Base-by-base conservation (phyloP, 257 asterid genomes). In the Jaltomata sinuosa region DNA sequence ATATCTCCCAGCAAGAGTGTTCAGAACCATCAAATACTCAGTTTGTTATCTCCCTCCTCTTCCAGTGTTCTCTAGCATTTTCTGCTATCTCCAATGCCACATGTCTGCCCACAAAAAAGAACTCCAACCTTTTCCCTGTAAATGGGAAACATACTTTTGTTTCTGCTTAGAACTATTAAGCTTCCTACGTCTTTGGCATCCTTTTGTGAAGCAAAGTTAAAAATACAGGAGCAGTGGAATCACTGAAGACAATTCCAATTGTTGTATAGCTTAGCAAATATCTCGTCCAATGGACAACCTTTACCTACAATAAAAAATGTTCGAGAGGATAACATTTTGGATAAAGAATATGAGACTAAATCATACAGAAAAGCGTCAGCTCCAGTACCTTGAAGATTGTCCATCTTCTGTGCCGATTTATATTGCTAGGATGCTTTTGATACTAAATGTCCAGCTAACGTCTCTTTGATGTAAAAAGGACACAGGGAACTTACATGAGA, bases 21-120 rank as follows among this genome's bases (percentile, higher is more conserved):
- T 96, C 81, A 96, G 97, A 83, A 93, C 89, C 98, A 96, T 96
- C 88, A 96, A 90, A 89, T 96, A 96, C 86, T 96, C 98, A 88
- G 92, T 96, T 96, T 9, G 99, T 92, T 78, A 96, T 96, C 84
- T 94, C 98, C 88, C 99, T 96, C 91, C 98, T 94, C 92, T 95
- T 91, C 99, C 99, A 96, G 83, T 94, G 90, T 87, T 96, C 98
- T 89, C 94, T 92, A 85, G 98, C 98, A 86, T 88, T 90, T 91
- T 94, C 98, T 68, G 98, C 99, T 95, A 94, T 91, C 89, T 94
- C 98, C 88, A 93, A 89, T 65, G 99, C 98, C 80, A 96, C 86
- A 82, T 97, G 97, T 87, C 97, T 91, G 90, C 94, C 99, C 87
- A 96, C 96, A 90, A 94, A 93, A 80, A 90, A 94, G 90, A 87